Evolutionary conservation across 129 eudicot species (phyloP), one percentile per base, ranked within the genome.

Genomic region (Tanacetum coccineum): DNA sequence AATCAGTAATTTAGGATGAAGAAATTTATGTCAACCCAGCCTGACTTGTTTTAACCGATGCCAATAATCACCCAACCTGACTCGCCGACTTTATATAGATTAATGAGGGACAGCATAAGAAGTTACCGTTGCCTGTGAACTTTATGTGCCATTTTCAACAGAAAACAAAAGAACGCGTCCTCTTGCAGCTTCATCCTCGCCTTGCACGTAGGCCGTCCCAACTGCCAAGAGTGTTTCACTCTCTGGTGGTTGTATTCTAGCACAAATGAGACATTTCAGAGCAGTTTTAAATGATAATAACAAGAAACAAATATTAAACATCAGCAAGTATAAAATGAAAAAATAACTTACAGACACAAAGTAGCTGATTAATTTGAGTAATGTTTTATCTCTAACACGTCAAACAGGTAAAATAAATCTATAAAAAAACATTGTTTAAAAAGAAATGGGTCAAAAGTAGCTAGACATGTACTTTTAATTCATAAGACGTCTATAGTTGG

Each of bases 121-220:
- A 28, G 32, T 59, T 79, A 90, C 97, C 89, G 64, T 58, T 53
- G 74, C 73, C 72, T 80, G 90, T 54, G 87, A 75, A 73, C 49
- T 82, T 59, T 88, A 96, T 39, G 86, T 68, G 73, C 71, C 72
- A 70, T 73, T 86, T 62, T 87, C 96, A 73, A 88, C 87, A 19
- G 98, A 87, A n/a, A n/a, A n/a, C n/a, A n/a, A n/a, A n/a, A 74
- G 92, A 32, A 88, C 92, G 12, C 98, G 96, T 55, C 98, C 98
- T 82, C 98, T 87, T 36, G 87, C 98, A 26, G 98, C 98, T 71
- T 88, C 95, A 77, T 93, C 98, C 78, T 93, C 98, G 46, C 98
- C 96, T 86, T 93, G 98, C 60, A 86, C 91, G 71, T 88, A 93
- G 53, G 98, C 98, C 36, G 98, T 93, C 70, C 98, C 98, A 77